These are phyloP conservation scores for Actinomucor elegans DNA, from an alignment of 371 early-diverging fungal genomes.

Conservation along the genomic window DNA sequence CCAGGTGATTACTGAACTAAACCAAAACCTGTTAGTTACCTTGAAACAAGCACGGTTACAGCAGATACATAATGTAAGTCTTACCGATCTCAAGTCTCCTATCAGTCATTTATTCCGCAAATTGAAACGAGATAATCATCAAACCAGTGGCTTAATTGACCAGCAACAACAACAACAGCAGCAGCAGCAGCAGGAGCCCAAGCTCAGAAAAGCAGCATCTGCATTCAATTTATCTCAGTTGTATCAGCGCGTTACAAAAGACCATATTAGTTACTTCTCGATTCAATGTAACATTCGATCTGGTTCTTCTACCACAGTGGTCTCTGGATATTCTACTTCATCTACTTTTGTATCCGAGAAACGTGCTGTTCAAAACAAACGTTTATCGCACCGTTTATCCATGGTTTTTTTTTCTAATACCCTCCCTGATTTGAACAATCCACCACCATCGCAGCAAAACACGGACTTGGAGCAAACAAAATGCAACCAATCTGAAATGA, in stretches of 20 bases:
- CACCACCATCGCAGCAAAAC: constrained; percentile 1
- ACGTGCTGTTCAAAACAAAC: background rate
- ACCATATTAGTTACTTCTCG: constrained; percentile 42
- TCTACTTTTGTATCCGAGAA: constrained; percentile 19
- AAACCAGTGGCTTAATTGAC: too few species aligned
- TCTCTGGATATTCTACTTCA: constrained; percentile 28
- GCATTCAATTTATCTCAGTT: constrained; percentile 37
- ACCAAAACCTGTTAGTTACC: constrained; percentile 25
- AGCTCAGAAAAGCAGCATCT: constrained; percentile 32
- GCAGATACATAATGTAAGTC: constrained; percentile 12
- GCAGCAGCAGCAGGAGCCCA: constrained; percentile 1
- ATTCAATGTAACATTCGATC: constrained; percentile 28
- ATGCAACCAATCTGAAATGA: constrained; percentile 30
- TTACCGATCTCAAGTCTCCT: constrained; percentile 23
- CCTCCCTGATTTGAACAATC: background rate
- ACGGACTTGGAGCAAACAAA: constrained; percentile 16
- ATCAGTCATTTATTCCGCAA: constrained; percentile 26
- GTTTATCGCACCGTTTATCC: constrained; percentile 13
- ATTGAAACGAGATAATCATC: too few species aligned
- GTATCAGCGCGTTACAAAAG: constrained; percentile 40
- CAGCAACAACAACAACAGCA: background rate
- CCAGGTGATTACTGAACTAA: constrained; percentile 28
- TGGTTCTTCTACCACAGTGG: constrained; percentile 20
- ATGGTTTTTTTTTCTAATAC: constrained; percentile 15
- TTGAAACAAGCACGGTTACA: constrained; percentile 31